A percentile compares a stretch with the other conserved stretches of the same genome.
phyloP scores from a whole-genome alignment of 1,284 basidiomycete genomes.

The Ustilago cynodontis region DNA sequence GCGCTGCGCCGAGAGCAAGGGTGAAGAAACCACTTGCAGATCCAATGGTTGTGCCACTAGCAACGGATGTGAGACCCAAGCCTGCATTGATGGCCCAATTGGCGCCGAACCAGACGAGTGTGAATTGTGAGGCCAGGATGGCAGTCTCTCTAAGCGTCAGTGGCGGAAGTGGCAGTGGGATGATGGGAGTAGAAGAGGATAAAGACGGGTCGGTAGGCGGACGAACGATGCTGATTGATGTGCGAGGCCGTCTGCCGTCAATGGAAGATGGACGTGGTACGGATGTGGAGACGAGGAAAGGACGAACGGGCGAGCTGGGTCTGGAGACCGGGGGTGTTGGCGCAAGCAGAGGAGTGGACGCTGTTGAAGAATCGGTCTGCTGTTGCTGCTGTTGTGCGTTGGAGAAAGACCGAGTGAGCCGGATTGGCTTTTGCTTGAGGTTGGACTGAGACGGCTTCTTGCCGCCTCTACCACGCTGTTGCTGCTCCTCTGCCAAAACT shows the following conservation, averaged over 20 bases:
- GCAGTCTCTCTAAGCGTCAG: conserved; percentile 63
- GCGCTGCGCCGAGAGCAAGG: conserved; percentile 83
- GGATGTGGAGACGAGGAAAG: conserved; percentile 39
- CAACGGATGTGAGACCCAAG: conserved; percentile 65
- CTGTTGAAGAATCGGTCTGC: conserved; percentile 35
- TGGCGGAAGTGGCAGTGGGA: conserved; percentile 47
- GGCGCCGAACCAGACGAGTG: conserved; percentile 67
- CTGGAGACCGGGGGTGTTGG: conserved; percentile 24
- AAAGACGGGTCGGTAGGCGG: conserved; percentile 5
- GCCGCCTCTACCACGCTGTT: conserved; percentile 20
- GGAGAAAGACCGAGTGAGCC: conserved; percentile 20
- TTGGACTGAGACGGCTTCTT: conserved; percentile 10
- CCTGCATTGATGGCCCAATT: conserved; percentile 68
- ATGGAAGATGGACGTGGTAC: conserved; percentile 64
- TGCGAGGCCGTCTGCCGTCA: conserved; percentile 61
- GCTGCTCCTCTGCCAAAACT: conserved; percentile 24
- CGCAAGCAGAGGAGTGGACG: conserved; percentile 34
- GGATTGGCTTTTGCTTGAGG: conserved; percentile 37
- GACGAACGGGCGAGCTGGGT: conserved; percentile 36
- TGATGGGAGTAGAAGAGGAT: background rate
- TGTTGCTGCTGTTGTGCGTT: conserved; percentile 11
- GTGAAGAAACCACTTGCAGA: conserved; percentile 94
- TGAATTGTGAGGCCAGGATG: conserved; percentile 61
- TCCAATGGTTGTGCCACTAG: conserved; percentile 66
- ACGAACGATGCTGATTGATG: conserved; percentile 43